Percentiles rank a stretch among this genome's conserved stretches.
Evolutionary conservation across 768 basidiomycete species (phyloP).

Genomic region (Leccinellum luteum): DNA sequence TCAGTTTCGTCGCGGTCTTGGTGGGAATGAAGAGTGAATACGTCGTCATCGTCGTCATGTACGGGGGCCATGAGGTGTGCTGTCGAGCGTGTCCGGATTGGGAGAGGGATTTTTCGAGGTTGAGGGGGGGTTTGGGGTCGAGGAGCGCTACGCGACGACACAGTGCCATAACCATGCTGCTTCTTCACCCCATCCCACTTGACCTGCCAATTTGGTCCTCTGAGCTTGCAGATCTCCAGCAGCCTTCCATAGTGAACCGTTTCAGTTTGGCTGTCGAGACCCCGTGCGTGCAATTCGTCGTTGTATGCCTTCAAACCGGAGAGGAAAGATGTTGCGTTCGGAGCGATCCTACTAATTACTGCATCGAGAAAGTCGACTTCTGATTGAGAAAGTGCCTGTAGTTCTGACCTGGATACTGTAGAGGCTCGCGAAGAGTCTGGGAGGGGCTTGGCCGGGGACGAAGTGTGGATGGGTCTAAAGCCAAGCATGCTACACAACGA

Average conservation of each 20-base stretch:
- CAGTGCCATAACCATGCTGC: slow-evolving; percentile 42
- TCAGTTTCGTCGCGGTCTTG: slow-evolving; percentile 34
- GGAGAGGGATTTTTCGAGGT: slow-evolving; percentile 14
- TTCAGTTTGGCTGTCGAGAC: slow-evolving; percentile 73
- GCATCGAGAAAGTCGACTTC: slow-evolving; percentile 75
- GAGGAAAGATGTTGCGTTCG: slow-evolving; percentile 71
- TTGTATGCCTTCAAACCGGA: slow-evolving; percentile 85
- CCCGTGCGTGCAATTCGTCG: slow-evolving; percentile 68
- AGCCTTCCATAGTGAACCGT: slow-evolving; percentile 80
- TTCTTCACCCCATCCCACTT: slow-evolving; percentile 76
- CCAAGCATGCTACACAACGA: slow-evolving; percentile 35
- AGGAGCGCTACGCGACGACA: slow-evolving; percentile 12
- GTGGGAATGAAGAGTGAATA: slow-evolving; percentile 44
- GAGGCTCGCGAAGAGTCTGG: slow-evolving; percentile 42
- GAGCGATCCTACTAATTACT: slow-evolving; percentile 66
- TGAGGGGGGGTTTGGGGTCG: slow-evolving; percentile 18
- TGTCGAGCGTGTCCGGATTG: slow-evolving; percentile 22
- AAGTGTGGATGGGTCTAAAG: slow-evolving; percentile 48
- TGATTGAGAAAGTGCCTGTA: slow-evolving; percentile 45
- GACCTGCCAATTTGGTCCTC: slow-evolving; percentile 75
- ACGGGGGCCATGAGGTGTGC: slow-evolving; percentile 26
- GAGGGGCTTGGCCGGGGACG: slow-evolving; percentile 41
- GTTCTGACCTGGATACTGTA: slow-evolving; percentile 43
- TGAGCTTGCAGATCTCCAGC: slow-evolving; percentile 78
- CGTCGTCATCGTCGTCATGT: slow-evolving; percentile 39